phyloP scores from a whole-genome alignment of 164 flowering plant genomes.

The Chimonanthus salicifolius region DNA sequence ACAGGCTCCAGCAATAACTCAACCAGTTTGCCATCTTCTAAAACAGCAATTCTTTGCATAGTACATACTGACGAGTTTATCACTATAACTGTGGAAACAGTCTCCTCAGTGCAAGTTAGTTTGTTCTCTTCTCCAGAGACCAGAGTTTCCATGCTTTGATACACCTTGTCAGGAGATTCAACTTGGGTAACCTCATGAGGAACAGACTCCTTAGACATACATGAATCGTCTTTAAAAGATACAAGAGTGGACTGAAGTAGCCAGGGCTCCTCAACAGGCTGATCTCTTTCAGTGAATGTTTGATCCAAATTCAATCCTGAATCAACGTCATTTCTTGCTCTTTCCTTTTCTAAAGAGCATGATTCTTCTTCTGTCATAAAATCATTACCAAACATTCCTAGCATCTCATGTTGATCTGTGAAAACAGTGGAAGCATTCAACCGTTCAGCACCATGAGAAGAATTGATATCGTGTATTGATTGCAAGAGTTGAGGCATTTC shows the following conservation, averaged over 20 bases:
- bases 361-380: slow-evolving; percentile 13
- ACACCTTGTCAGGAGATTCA: slow-evolving; percentile 20
- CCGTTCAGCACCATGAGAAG: slow-evolving; percentile 67
- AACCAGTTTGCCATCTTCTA: slow-evolving; percentile 81
- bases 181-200: slow-evolving; percentile 14
- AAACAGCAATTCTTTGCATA: slow-evolving; percentile 89
- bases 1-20: slow-evolving; percentile 89
- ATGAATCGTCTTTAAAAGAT: slow-evolving; percentile 15
- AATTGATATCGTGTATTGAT: slow-evolving; percentile 1
- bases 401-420: slow-evolving; percentile 55
- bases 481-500: slow-evolving; percentile 9
- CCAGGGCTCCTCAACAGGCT: slow-evolving; percentile 93
- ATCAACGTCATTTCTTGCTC: slow-evolving; percentile 2
- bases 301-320: slow-evolving; percentile 12
- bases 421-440: slow-evolving; percentile 84
- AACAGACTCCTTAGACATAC: slow-evolving; percentile 5
- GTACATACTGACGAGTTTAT: slow-evolving; percentile 91
- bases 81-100: slow-evolving; percentile 61
- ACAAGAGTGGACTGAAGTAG: slow-evolving; percentile 37
- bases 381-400: slow-evolving; percentile 22
- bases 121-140: slow-evolving; percentile 31
- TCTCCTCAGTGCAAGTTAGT: slow-evolving; percentile 24
- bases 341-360: slow-evolving; percentile 14
- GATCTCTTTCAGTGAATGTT: slow-evolving; percentile 32
- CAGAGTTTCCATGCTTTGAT: slow-evolving; percentile 22